phyloP scores from a whole-genome alignment of 208 protist genomes.

The Leishmania tropica region DNA sequence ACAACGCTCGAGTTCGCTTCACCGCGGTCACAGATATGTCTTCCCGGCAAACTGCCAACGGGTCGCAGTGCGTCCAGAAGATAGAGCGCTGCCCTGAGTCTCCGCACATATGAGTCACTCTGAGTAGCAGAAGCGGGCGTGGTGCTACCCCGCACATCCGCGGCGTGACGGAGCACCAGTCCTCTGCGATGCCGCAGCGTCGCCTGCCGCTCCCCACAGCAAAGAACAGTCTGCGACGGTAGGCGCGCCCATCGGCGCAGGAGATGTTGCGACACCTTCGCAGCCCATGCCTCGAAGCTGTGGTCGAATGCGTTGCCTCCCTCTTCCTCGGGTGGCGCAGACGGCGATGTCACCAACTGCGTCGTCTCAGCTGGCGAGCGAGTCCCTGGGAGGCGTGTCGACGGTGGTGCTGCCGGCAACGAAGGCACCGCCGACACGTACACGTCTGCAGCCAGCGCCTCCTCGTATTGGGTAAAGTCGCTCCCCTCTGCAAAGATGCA shows the following conservation, averaged over 20 bases:
- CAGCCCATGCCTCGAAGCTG: neutral
- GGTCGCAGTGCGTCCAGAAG: slow-evolving; percentile 6
- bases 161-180: neutral
- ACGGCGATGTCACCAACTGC: neutral
- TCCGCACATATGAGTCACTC: neutral
- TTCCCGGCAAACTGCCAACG: neutral
- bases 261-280: neutral
- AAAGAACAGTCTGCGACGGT: neutral
- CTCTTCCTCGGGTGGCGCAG: neutral
- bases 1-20: neutral
- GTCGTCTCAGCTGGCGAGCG: neutral
- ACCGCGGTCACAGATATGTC: neutral
- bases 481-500: neutral
- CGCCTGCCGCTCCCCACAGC: slow-evolving; percentile 6
- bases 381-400: neutral
- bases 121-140: neutral
- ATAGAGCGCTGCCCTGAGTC: neutral
- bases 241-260: slow-evolving; percentile 3
- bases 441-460: slow-evolving; percentile 9
- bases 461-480: neutral
- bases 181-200: slow-evolving; percentile 6
- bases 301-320: neutral
- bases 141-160: neutral
- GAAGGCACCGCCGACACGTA: slow-evolving; percentile 6
- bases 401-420: neutral